phyloP scores from a whole-genome alignment of 257 asterid genomes.

The Solanum sejunctum region DNA sequence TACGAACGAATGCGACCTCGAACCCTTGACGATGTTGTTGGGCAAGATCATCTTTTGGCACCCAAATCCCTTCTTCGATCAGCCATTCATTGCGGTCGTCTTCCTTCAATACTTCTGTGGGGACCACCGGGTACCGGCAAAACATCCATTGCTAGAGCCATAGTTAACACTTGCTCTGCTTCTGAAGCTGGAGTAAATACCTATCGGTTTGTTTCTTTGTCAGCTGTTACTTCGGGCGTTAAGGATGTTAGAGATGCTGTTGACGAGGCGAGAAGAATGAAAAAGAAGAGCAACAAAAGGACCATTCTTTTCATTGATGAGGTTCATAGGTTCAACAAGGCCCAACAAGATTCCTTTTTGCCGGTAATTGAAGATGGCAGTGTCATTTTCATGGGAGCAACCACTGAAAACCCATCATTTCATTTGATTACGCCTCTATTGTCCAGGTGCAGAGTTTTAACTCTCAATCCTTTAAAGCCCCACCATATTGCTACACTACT shows the following conservation, averaged over 20 bases:
- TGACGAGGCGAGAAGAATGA: constrained; percentile 48
- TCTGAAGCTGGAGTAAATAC: background rate
- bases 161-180: constrained; percentile 21
- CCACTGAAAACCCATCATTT: constrained; percentile 87
- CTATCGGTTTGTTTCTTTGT: constrained; percentile 45
- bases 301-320: constrained; percentile 74
- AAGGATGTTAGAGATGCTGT: constrained; percentile 74
- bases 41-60: constrained; percentile 69
- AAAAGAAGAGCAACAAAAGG: constrained; percentile 10
- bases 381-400: constrained; percentile 77
- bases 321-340: constrained; percentile 88
- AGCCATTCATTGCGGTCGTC: constrained; percentile 33
- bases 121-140: constrained; percentile 94
- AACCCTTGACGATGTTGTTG: constrained; percentile 57
- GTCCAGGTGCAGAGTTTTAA: constrained; percentile 68
- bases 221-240: constrained; percentile 80
- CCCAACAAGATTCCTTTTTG: constrained; percentile 74
- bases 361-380: constrained; percentile 90
- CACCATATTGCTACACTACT: constrained; percentile 26
- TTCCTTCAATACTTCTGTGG: constrained; percentile 72
- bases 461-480: constrained; percentile 49
- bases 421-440: constrained; percentile 69
- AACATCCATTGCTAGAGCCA: constrained; percentile 75
- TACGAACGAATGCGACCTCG: constrained; percentile 80
- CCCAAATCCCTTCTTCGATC: constrained; percentile 42